Base-by-base conservation (phyloP, 2,329 filamentous ascomycete species). In the Aspergillus versicolor region DNA sequence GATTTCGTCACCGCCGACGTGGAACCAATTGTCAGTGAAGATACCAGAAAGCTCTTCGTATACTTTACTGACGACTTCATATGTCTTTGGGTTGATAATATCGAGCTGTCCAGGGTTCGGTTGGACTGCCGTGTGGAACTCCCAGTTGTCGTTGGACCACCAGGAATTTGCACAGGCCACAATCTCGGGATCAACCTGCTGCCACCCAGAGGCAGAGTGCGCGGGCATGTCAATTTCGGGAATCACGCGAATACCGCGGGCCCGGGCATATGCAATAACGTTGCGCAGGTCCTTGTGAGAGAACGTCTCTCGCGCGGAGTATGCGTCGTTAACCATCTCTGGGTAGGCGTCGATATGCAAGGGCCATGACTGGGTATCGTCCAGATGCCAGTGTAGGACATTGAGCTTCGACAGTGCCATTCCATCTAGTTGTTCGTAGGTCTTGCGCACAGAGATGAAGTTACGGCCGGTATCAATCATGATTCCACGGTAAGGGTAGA, bases 181-280 rank as follows among this genome's bases (percentile, higher is more conserved):
- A 55, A 87, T 83, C 22, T 77, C 74, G 22, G 82, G 75, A 58
- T 85, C 81, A 6, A 86, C 74, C 58, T 83, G 82, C 53, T 81
- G 75, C 82, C 82, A 84, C 30, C 82, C 82, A 0, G 81, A 77
- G 30, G 77, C 74, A 5, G 82, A 79, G 66, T 86, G 84, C 46
- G 83, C 81, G 6, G 84, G 84, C 82, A 85, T 85, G 67, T 86
- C 84, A 42, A 85, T 79, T 63, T 86, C 84, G n/a, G 84, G 81
- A 34, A 86, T 75, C 54, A 86, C 75, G 54, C 84, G 81, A n/a
- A 86, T 76, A 55, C 80, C 84, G 17, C 83, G 83, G 34, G 79
- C 78, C 38, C 79, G 74, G 15, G 79, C 82, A 60, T 83, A 84
- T 12, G 67, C 65, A 50, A 84, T 75, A 49, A 84, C 69, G 3